Percentiles rank a stretch among this genome's conserved stretches.
phyloP scores from a whole-genome alignment of 139 green algal genomes.

The Dunaliella primolecta region DNA sequence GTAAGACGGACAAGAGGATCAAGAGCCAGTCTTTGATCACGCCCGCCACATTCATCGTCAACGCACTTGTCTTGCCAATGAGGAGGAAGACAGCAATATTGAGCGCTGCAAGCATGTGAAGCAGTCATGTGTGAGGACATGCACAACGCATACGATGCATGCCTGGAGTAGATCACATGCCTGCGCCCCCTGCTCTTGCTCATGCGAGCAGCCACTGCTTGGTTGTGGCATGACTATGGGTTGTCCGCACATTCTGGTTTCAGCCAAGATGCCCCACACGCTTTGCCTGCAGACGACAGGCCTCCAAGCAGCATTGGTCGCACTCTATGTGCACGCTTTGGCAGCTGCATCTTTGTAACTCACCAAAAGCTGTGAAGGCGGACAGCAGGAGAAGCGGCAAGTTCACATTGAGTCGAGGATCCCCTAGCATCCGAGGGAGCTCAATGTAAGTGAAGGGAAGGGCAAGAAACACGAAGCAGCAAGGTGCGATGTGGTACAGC shows the following conservation, averaged over 20 bases:
- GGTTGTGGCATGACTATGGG: background rate
- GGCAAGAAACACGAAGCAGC: conserved; percentile 64
- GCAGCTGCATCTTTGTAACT: too few relatives aligned
- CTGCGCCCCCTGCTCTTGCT: background rate
- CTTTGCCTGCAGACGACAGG: too few relatives aligned
- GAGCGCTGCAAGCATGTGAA: conserved; percentile 42
- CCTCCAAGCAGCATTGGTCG: too few relatives aligned
- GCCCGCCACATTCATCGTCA: conserved; percentile 79
- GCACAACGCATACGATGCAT: background rate
- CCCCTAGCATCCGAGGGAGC: conserved; percentile 48
- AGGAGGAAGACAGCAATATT: conserved; percentile 91
- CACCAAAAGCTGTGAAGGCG: conserved; percentile 45
- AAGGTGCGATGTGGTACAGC: conserved; percentile 77
- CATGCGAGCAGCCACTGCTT: background rate
- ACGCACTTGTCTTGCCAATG: conserved; percentile 74
- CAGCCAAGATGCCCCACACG: too few relatives aligned
- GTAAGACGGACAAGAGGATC: conserved; percentile 43
- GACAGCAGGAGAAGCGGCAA: conserved; percentile 40
- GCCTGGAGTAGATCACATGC: background rate
- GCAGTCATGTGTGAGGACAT: background rate
- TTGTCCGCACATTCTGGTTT: too few relatives aligned
- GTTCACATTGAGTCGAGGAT: conserved; percentile 45
- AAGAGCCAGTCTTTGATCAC: conserved; percentile 74
- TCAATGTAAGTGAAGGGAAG: conserved; percentile 66
- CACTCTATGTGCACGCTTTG: too few relatives aligned